phyloP scores from a whole-genome alignment of 768 basidiomycete species.

The Dioszegia aurantiaca region DNA sequence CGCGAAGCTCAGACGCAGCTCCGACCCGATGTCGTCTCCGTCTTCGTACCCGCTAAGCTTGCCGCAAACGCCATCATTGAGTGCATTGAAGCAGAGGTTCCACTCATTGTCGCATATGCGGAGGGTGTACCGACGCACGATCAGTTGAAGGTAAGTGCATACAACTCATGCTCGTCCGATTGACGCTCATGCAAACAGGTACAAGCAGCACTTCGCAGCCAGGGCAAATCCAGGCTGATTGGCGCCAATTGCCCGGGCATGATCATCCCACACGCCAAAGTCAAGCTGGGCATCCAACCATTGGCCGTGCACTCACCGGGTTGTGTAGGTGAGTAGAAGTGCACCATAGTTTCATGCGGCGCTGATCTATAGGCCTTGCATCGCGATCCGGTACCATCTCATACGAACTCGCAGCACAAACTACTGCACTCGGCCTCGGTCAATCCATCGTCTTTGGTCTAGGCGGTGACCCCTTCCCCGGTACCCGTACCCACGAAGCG shows the following conservation, averaged over 20 bases:
- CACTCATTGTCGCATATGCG: conserved; percentile 18
- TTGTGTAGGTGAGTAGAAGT: conserved; percentile 16
- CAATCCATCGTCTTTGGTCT: conserved; percentile 19
- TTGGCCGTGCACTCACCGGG: conserved; percentile 14
- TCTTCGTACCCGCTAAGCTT: conserved; percentile 16
- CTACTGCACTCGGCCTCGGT: conserved; percentile 13
- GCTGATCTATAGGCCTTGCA: conserved; percentile 13
- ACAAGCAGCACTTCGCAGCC: conserved; percentile 7
- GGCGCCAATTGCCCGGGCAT: conserved; percentile 19
- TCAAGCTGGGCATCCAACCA: conserved; percentile 19
- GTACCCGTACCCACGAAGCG: conserved; percentile 16
- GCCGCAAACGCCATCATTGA: conserved; percentile 20
- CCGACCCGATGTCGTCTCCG: conserved; percentile 5
- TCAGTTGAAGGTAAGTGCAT: conserved; percentile 14
- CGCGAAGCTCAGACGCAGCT: conserved; percentile 3
- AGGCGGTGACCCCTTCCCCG: conserved; percentile 20
- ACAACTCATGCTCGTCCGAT: too few relatives aligned
- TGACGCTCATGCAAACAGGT: conserved; percentile 1
- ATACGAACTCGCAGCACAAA: conserved; percentile 17
- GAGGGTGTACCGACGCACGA: conserved; percentile 18
- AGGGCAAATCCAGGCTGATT: conserved; percentile 12
- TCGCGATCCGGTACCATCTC: conserved; percentile 20
- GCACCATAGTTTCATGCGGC: not conserved
- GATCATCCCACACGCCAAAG: conserved; percentile 15
- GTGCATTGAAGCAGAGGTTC: conserved; percentile 21